Evolutionary conservation across 257 asterid genomes (phyloP).

Genomic region (Primulina tabacum): DNA sequence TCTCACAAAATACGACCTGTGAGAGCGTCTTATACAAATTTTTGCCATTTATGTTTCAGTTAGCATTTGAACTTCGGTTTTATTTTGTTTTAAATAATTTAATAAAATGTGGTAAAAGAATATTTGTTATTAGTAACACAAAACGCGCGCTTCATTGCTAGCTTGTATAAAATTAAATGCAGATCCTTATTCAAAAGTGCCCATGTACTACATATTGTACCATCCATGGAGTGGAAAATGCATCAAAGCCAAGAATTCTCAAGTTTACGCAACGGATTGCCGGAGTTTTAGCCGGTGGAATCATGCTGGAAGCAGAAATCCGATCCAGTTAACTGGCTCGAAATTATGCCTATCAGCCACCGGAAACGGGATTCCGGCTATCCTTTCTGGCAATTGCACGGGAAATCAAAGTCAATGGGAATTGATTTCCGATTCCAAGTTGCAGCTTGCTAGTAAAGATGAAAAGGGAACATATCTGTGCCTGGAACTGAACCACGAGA

Average conservation of each 20-base stretch:
- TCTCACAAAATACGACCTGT: no score
- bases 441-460: constrained; percentile 34
- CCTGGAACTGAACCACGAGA: constrained; percentile 37
- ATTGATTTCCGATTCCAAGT: constrained; percentile 17
- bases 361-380: constrained; percentile 39
- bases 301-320: constrained; percentile 16
- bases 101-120: no score
- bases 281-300: constrained; percentile 32
- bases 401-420: constrained; percentile 34
- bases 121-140: no score
- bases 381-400: constrained; percentile 32
- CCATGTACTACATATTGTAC: constrained; percentile 27
- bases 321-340: constrained; percentile 29
- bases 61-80: no score
- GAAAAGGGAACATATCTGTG: constrained; percentile 41
- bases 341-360: constrained; percentile 31
- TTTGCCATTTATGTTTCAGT: no score
- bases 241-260: constrained; percentile 11
- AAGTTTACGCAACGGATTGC: constrained; percentile 27
- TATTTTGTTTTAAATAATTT: no score
- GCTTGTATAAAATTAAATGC: no score
- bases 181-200: constrained; percentile 30
- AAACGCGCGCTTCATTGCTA: no score
- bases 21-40: no score
- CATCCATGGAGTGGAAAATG: constrained; percentile 43